Evolutionary conservation across 2,329 filamentous ascomycete genomes (phyloP), one percentile per base, ranked within the genome.

Genomic region (Westerdykella ornata): DNA sequence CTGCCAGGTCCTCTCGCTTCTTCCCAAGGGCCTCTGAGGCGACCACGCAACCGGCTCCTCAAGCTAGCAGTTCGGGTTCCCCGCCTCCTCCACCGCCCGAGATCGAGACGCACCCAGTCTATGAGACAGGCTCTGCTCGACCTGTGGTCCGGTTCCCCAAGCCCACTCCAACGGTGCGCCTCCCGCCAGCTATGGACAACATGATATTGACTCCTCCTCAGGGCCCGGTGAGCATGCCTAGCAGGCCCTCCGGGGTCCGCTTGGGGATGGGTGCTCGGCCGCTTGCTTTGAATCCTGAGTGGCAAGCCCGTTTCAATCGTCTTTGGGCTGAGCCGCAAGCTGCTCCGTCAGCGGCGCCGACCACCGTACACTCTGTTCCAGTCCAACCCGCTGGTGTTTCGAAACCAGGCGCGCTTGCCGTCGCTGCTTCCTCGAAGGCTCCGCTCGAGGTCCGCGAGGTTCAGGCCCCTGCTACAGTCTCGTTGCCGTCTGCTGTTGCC

Each of bases 271-370:
- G 64, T 20, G 58, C 68, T 4, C 60, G 64, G 56, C 56, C 61
- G 53, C 59, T 68, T 49, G 53, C 44, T 64, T 72, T 59, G 45
- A 57, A 58, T 30, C 38, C 72, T 67, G 74, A 75, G 41, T 90
- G 88, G 88, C 88, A 94, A 63, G 82, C 85, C 54, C 81, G 81
- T 55, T 88, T 96, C 63, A 88, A 94, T 63, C 82, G 76, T 35
- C 75, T 95, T 34, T 73, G 82, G 41, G 78, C 81, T 52, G 88
- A 84, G 59, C 73, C 79, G 5, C 57, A 48, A 11, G 38, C 49
- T 9, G 31, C 47, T 3, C 14, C 46, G 20, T 16, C 45, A 16
- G n/a, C 30, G 4, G 44, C 47, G 30, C 35, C 42, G 32, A 66
- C 6, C 68, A 75, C 15, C 35, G 40, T 39, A 15, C 38, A 53